Conservation (phyloP, 2,329 filamentous ascomycete species). For the Ophiostoma angusticollis region DNA sequence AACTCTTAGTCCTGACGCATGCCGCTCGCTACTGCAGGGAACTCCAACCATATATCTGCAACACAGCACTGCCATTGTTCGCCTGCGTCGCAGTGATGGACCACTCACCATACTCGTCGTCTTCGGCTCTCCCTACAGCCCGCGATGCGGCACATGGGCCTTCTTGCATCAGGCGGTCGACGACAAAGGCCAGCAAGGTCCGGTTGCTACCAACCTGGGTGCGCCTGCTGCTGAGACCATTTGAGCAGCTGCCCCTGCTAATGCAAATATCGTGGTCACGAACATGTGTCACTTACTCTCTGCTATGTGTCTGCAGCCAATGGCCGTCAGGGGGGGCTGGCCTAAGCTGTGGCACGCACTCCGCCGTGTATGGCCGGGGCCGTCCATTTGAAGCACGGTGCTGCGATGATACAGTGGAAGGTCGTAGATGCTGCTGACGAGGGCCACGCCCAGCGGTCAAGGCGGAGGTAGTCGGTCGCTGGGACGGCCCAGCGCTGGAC, state of each 20-base stretch:
- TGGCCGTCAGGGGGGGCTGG: conserved; percentile 41
- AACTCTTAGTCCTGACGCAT: conserved; percentile 39
- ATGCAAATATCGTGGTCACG: conserved; percentile 55
- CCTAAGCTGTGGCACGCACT: conserved; percentile 43
- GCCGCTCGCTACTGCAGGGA: conserved; percentile 39
- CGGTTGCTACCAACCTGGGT: conserved; percentile 48
- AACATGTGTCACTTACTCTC: conserved; percentile 54
- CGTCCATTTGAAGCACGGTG: conserved; percentile 61
- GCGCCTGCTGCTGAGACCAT: conserved; percentile 43
- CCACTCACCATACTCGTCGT: conserved; percentile 50
- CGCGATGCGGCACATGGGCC: conserved; percentile 45
- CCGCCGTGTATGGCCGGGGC: conserved; percentile 46
- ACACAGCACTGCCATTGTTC: conserved; percentile 42
- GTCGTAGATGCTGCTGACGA: no score
- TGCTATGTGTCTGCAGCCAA: conserved; percentile 35
- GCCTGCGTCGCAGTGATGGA: conserved; percentile 38
- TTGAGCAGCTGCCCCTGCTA: conserved; percentile 49
- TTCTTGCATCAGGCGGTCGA: conserved; percentile 43
- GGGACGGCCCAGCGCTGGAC: conserved; percentile 44
- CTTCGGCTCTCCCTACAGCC: conserved; percentile 60
- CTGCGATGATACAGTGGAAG: no score
- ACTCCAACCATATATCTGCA: conserved; percentile 50
- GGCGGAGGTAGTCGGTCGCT: conserved; percentile 24
- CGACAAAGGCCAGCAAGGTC: conserved; percentile 45
- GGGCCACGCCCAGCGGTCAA: conserved; percentile 39